phyloP scores from a whole-genome alignment of 2,329 filamentous ascomycete species.

The Neophaeococcomyces aloes region DNA sequence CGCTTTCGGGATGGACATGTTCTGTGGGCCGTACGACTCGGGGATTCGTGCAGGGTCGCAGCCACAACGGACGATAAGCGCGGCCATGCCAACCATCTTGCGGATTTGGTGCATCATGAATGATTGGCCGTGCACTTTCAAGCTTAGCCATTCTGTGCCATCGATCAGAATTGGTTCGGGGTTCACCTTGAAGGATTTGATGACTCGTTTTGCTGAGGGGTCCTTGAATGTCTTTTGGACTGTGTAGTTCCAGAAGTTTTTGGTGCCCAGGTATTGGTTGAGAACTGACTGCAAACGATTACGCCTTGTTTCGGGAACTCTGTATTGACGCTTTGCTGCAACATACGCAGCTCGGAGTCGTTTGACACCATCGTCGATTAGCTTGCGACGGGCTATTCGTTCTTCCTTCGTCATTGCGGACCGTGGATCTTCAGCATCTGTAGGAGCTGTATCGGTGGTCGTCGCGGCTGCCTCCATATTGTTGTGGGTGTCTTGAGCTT shows the following conservation, averaged over 20 bases:
- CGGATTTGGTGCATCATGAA: constrained; percentile 99
- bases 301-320: constrained; percentile 62
- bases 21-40: constrained; percentile 60
- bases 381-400: constrained; percentile 4
- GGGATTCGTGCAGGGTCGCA: constrained; percentile 59
- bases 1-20: constrained; percentile 86
- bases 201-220: constrained; percentile 75
- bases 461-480: constrained; percentile 3
- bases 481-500: background rate
- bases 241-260: constrained; percentile 96
- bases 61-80: constrained; percentile 74
- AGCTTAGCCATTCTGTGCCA: constrained; percentile 86
- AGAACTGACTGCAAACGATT: constrained; percentile 66
- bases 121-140: constrained; percentile 93
- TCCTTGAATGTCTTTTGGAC: constrained; percentile 75
- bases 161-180: constrained; percentile 68
- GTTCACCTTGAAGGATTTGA: constrained; percentile 82
- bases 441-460: constrained; percentile 10
- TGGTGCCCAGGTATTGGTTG: constrained; percentile 66
- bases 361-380: constrained; percentile 55
- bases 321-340: constrained; percentile 71
- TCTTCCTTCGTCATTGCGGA: constrained; percentile 6
- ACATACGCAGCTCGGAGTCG: constrained; percentile 74
- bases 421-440: constrained; percentile 11
- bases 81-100: constrained; percentile 94